phyloP scores from a whole-genome alignment of 2,329 filamentous ascomycete species.

The Penicillium thymicola region DNA sequence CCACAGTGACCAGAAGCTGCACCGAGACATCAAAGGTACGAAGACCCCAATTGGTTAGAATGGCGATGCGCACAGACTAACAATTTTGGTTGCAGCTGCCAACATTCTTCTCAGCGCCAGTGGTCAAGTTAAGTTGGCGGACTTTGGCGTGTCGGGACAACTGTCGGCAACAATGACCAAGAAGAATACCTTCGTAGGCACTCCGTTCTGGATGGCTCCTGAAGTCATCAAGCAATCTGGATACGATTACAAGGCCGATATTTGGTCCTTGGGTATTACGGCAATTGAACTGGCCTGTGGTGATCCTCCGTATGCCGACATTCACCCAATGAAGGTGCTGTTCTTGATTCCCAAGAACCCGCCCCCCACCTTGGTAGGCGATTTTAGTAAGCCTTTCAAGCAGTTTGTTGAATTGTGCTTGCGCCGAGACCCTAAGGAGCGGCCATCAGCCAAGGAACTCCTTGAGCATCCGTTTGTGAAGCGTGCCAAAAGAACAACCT shows the following conservation, averaged over 20 bases:
- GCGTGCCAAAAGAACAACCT: conserved; percentile 91
- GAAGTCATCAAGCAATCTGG: conserved; percentile 98
- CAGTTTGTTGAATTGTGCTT: conserved; percentile 82
- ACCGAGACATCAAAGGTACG: conserved; percentile 89
- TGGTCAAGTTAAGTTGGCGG: conserved; percentile 93
- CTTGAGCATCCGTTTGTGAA: conserved; percentile 87
- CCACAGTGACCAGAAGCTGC: conserved; percentile 91
- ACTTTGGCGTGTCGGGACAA: conserved; percentile 96
- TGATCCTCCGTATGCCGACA: conserved; percentile 91
- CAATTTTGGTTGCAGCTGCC: conserved; percentile 60
- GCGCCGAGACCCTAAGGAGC: conserved; percentile 81
- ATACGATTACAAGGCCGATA: conserved; percentile 96
- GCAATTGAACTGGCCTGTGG: conserved; percentile 87
- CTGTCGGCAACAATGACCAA: conserved; percentile 98
- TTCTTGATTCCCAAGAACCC: conserved; percentile 96
- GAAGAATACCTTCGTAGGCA: conserved; percentile 98
- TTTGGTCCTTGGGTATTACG: conserved; percentile 95
- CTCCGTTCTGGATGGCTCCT: conserved; percentile 98
- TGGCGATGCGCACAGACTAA: conserved; percentile 11
- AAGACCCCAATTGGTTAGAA: neutral
- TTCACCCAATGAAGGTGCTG: conserved; percentile 97
- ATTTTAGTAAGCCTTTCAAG: conserved; percentile 79
- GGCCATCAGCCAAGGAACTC: conserved; percentile 81
- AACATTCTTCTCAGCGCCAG: conserved; percentile 86
- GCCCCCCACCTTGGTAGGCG: conserved; percentile 74